These are phyloP conservation scores for Exophiala sideris DNA, from an alignment of 2,329 filamentous ascomycete genomes.

Conservation along the genomic window DNA sequence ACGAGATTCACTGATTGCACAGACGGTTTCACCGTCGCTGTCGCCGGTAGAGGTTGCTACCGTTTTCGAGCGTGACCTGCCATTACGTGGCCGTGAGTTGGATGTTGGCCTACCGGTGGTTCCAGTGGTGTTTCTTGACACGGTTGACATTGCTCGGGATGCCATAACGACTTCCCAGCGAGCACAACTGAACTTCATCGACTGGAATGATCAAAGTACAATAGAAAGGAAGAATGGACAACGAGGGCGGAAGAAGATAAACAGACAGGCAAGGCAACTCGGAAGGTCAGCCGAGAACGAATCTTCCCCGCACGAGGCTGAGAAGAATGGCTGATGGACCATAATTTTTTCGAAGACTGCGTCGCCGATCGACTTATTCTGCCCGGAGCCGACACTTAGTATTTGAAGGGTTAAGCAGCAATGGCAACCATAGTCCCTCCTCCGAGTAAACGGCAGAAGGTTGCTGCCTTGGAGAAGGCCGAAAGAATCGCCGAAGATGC, in stretches of 20 bases:
- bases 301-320: conserved; percentile 14
- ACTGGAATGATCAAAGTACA: not conserved
- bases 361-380: not conserved
- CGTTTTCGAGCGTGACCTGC: conserved; percentile 46
- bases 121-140: not conserved
- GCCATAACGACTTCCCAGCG: not conserved
- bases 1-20: conserved; percentile 83
- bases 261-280: not conserved
- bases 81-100: conserved; percentile 8
- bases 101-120: not conserved
- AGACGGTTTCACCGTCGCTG: conserved; percentile 70
- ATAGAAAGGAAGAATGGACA: not conserved
- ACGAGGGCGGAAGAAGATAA: no score
- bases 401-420: not conserved
- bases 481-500: conserved; percentile 73
- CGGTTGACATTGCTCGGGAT: not conserved
- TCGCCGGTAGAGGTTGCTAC: conserved; percentile 56
- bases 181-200: no score
- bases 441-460: conserved; percentile 81
- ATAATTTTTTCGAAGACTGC: conserved; percentile 10
- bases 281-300: conserved; percentile 10
- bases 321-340: not conserved
- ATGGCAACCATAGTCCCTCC: conserved; percentile 85
- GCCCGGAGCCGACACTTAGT: not conserved
- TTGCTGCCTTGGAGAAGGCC: conserved; percentile 68